A percentile compares a stretch with the other conserved stretches of the same genome.
Conservation (phyloP, 225 moss, liverwort and hornwort genomes). For the Sphagnum contortum region DNA sequence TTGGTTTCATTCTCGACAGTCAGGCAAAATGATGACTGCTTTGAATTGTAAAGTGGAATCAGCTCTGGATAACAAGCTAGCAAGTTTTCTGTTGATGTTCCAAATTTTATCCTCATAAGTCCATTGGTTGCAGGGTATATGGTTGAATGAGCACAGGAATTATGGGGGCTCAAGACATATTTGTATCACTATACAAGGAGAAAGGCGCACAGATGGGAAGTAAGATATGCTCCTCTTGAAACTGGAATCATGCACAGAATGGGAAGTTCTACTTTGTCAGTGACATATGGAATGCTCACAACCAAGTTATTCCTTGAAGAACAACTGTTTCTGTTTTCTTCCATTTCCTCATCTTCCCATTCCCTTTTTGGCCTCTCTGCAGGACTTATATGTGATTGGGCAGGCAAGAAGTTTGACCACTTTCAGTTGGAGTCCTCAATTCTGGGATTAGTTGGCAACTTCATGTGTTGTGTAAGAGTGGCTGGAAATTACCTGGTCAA, state of each 20-base stretch:
- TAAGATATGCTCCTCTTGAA: slow-evolving; percentile 8
- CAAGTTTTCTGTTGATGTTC: background rate
- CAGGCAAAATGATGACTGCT: too few species aligned
- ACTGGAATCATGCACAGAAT: background rate
- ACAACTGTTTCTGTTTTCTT: background rate
- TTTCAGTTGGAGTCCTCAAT: background rate
- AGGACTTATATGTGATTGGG: background rate
- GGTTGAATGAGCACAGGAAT: slow-evolving; percentile 98
- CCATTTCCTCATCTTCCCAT: background rate
- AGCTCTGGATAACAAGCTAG: background rate
- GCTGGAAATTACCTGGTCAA: background rate
- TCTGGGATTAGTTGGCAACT: too few species aligned
- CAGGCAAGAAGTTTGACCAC: background rate
- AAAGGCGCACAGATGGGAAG: slow-evolving; percentile 81
- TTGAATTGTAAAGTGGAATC: background rate
- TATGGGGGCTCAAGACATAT: slow-evolving; percentile 79
- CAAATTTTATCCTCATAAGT: background rate
- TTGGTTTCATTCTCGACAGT: too few species aligned
- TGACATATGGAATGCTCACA: background rate
- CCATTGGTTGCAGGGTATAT: slow-evolving; percentile 50
- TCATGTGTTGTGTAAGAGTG: background rate
- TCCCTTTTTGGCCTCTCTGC: background rate
- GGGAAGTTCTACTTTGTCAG: background rate
- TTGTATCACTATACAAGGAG: slow-evolving; percentile 88
- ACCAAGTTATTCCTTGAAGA: background rate